Conservation (phyloP, 2,329 filamentous ascomycete species). For the Aspergillus floridensis region DNA sequence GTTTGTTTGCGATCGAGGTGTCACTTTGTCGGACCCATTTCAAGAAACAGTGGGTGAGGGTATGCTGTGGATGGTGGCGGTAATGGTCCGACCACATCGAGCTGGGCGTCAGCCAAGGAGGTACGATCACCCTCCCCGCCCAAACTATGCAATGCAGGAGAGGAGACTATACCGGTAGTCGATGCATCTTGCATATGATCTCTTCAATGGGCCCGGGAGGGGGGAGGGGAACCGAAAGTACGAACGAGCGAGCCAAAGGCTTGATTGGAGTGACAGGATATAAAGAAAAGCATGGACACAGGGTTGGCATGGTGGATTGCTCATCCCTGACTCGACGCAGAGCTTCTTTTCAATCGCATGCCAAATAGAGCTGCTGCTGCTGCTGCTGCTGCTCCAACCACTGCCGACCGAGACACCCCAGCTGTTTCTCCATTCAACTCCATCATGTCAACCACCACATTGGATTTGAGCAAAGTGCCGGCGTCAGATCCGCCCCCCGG, state of each 20-base stretch:
- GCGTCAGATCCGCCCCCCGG: conserved; percentile 9
- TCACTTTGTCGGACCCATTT: neutral
- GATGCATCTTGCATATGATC: neutral
- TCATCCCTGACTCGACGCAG: too few species aligned
- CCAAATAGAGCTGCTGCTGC: neutral
- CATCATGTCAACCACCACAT: neutral
- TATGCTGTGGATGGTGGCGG: neutral
- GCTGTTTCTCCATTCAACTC: neutral
- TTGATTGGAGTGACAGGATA: neutral
- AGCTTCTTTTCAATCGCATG: neutral
- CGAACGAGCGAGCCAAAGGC: too few species aligned
- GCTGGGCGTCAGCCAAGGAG: neutral
- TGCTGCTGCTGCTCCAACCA: neutral
- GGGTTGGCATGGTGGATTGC: neutral
- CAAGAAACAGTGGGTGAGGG: neutral
- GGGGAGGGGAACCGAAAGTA: neutral
- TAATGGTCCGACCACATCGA: neutral
- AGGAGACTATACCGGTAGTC: neutral
- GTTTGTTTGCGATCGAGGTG: neutral
- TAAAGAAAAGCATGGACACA: neutral
- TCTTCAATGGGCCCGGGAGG: neutral
- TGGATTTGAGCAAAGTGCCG: conserved; percentile 14
- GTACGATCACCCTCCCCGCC: neutral
- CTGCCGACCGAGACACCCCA: neutral
- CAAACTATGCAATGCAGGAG: conserved; percentile 1